Evolutionary conservation across 2,329 filamentous ascomycete species (phyloP), one percentile per base, ranked within the genome.

Genomic region (Penicillium griseofulvum): DNA sequence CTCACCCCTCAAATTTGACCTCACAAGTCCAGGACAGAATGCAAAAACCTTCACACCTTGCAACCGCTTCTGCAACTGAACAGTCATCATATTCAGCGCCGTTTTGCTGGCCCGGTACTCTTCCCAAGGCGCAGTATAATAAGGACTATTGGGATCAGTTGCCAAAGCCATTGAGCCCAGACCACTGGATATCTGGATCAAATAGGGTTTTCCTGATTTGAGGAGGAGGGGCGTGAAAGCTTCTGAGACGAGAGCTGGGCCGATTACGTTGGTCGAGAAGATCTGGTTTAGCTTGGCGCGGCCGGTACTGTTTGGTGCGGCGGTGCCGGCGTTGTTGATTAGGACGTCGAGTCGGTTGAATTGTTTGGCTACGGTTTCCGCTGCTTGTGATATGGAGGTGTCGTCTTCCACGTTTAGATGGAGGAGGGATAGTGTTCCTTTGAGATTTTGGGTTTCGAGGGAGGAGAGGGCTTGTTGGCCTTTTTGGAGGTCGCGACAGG

Each of bases 181-280:
- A 1, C 33, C 56, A n/a, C 68, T 72, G 3, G 65, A 67, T 3
- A 76, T 63, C 28, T 75, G 71, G 55, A 77, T 68, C 39, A 73
- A 58, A 60, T 46, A 69, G 31, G 58, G 66, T 16, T 58, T 50
- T 3, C 60, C 50, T 2, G 72, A 72, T 22, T 65, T 64, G 7
- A 67, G 59, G 7, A 77, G 59, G 0, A 76, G 64, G 0, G 69
- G 72, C 2, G 65, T 19, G n/a, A 75, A 61, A 1, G 65, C 65
- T 26, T 71, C 56, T 0, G 70, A 67, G 3, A 75, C 48, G 4
- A 74, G 31, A 1, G 64, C 61, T 1, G 70, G 63, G 9, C 70
- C 70, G 17, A 66, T 67, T 31, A 74, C 70, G 39, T 75, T 74
- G 8, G 67, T 71, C n/a, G 71, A 65, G 37, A 75, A 62, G 6